Evolutionary conservation across 2,329 filamentous ascomycete species (phyloP).

Genomic region (Hysterium pulicare): DNA sequence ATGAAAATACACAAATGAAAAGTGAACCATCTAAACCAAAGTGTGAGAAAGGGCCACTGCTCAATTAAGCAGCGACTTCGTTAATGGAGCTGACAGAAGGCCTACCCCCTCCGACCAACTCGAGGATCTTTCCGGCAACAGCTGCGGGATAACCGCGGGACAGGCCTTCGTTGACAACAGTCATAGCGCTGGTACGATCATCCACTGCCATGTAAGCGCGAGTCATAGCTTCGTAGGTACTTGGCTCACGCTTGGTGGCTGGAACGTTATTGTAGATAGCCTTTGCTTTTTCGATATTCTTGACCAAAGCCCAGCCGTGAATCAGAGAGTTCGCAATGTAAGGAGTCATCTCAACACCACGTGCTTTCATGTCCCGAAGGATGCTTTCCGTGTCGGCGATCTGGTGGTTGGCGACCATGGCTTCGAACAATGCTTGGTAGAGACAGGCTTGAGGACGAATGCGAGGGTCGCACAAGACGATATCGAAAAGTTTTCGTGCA

Average conservation of each 20-base stretch:
- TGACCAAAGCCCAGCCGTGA: conserved; percentile 88
- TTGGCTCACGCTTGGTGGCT: conserved; percentile 80
- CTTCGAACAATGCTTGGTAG: conserved; percentile 95
- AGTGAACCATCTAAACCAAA: conserved; percentile 2
- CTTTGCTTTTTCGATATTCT: conserved; percentile 74
- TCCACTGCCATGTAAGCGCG: conserved; percentile 84
- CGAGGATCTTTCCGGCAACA: conserved; percentile 89
- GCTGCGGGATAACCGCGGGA: conserved; percentile 85
- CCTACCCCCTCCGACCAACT: conserved; percentile 61
- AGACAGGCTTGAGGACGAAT: conserved; percentile 77
- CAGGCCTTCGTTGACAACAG: conserved; percentile 84
- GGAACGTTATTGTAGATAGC: conserved; percentile 77
- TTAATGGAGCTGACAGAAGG: conserved; percentile 13
- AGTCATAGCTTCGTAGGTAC: conserved; percentile 98
- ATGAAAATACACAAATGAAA: conserved; percentile 7
- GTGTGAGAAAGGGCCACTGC: neutral
- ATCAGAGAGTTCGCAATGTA: conserved; percentile 99
- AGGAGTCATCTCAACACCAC: conserved; percentile 79
- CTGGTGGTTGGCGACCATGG: conserved; percentile 91
- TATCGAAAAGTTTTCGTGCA: conserved; percentile 77
- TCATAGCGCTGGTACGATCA: conserved; percentile 71
- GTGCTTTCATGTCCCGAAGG: conserved; percentile 70
- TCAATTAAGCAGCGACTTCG: too few species aligned
- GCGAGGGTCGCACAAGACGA: conserved; percentile 64
- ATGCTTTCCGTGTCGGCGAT: conserved; percentile 69